Evolutionary conservation across 768 basidiomycete genomes (phyloP).

Genomic region (Tylopilus plumbeoviolaceoides): DNA sequence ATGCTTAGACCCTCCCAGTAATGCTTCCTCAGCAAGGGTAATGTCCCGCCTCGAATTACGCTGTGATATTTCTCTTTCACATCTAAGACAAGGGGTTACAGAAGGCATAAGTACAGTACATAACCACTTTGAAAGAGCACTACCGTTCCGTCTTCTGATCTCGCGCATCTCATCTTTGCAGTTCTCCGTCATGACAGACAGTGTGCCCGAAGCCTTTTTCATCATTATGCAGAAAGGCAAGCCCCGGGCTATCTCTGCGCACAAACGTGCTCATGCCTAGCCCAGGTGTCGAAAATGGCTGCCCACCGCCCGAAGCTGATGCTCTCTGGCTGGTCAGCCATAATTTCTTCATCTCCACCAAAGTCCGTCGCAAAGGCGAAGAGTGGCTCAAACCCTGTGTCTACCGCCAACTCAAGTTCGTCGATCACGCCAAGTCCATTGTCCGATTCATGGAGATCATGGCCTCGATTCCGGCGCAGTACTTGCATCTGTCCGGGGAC

Average conservation of each 20-base stretch:
- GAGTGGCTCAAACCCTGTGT: not conserved
- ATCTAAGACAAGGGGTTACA: too few relatives aligned
- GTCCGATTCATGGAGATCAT: conserved; percentile 21
- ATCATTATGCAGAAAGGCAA: conserved; percentile 10
- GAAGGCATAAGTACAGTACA: not conserved
- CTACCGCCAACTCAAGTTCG: not conserved
- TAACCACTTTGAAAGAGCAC: too few relatives aligned
- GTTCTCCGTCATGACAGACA: not conserved
- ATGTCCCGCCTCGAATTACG: too few relatives aligned
- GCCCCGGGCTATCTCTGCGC: not conserved
- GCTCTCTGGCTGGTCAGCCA: conserved; percentile 35
- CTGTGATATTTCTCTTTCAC: too few relatives aligned
- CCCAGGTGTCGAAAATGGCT: conserved; percentile 47
- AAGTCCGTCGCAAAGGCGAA: not conserved
- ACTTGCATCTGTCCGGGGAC: not conserved
- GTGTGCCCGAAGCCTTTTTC: too few relatives aligned
- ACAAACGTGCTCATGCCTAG: not conserved
- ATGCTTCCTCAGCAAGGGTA: too few relatives aligned
- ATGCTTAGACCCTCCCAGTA: too few relatives aligned
- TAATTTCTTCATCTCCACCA: not conserved
- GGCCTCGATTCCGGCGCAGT: conserved; percentile 10
- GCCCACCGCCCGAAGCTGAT: conserved; percentile 59
- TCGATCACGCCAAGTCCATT: conserved; percentile 23
- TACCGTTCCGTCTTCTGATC: too few relatives aligned
- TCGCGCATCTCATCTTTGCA: not conserved